Evolutionary conservation across 202 grass and related monocot species (phyloP).

Genomic region (Saccharum hybrid): DNA sequence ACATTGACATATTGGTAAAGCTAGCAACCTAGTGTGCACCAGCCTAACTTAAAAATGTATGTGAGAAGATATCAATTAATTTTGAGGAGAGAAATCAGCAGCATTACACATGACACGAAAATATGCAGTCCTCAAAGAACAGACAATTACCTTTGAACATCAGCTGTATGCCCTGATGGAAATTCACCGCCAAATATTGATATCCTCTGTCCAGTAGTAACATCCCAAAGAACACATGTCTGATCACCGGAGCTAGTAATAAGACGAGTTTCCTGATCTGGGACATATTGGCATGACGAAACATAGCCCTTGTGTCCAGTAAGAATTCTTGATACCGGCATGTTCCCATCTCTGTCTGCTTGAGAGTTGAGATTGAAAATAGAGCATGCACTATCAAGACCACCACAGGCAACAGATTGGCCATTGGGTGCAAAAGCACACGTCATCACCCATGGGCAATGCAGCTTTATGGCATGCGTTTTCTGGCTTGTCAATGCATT

Average conservation of each 20-base stretch:
- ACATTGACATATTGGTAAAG: slow-evolving; percentile 20
- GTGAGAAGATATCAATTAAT: slow-evolving; percentile 24
- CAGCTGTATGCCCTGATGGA: slow-evolving; percentile 96
- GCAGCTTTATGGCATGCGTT: slow-evolving; percentile 97
- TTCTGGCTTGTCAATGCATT: slow-evolving; percentile 99
- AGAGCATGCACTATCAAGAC: slow-evolving; percentile 98
- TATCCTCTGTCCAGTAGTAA: slow-evolving; percentile 92
- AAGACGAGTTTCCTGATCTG: slow-evolving; percentile 85
- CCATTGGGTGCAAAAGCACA: slow-evolving; percentile 96
- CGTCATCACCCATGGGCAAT: slow-evolving; percentile 95
- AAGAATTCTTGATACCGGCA: slow-evolving; percentile 79
- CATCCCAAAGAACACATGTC: slow-evolving; percentile 92
- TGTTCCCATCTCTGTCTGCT: slow-evolving; percentile 89
- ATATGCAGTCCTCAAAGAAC: slow-evolving; percentile 8
- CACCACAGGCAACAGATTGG: slow-evolving; percentile 93
- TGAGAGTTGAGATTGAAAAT: slow-evolving; percentile 95
- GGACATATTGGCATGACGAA: slow-evolving; percentile 93
- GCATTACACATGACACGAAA: slow-evolving; percentile 6
- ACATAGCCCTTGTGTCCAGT: slow-evolving; percentile 98
- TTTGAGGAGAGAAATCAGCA: background rate
- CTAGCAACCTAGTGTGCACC: background rate
- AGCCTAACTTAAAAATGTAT: slow-evolving; percentile 1
- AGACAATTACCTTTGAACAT: slow-evolving; percentile 77
- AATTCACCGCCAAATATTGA: slow-evolving; percentile 99
- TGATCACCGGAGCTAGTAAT: slow-evolving; percentile 95